phyloP scores from a whole-genome alignment of 2,329 filamentous ascomycete genomes.

The Fusarium sp. region DNA sequence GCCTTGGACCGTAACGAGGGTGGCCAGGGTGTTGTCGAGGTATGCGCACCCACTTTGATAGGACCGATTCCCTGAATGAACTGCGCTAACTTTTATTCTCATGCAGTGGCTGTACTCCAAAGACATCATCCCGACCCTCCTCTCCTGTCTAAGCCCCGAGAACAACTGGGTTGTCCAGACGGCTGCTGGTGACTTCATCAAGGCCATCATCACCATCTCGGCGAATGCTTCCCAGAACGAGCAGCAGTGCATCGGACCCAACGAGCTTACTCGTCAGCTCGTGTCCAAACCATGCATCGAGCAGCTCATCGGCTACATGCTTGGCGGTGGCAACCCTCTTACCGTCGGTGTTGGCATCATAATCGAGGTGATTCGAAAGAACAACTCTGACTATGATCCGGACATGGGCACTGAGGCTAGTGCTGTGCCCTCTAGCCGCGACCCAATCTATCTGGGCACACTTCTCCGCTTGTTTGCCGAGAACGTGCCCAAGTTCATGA shows the following conservation, averaged over 20 bases:
- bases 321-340: constrained; percentile 90
- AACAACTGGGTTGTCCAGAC: constrained; percentile 93
- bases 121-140: constrained; percentile 85
- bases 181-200: constrained; percentile 95
- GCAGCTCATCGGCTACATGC: constrained; percentile 90
- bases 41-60: constrained; percentile 55
- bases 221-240: constrained; percentile 98
- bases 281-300: constrained; percentile 89
- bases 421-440: constrained; percentile 82
- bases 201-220: constrained; percentile 98
- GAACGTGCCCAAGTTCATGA: constrained; percentile 95
- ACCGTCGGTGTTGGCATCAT: constrained; percentile 97
- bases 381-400: constrained; percentile 98
- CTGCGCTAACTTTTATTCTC: constrained; percentile 34
- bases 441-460: constrained; percentile 95
- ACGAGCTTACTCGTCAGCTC: constrained; percentile 93
- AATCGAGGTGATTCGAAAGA: constrained; percentile 98
- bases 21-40: constrained; percentile 93
- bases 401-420: constrained; percentile 87
- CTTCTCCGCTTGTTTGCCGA: constrained; percentile 89
- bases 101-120: constrained; percentile 90
- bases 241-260: constrained; percentile 98
- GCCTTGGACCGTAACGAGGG: constrained; percentile 93
- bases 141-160: constrained; percentile 87
- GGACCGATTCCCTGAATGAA: constrained; percentile 2